Conservation (phyloP, 768 basidiomycete species). For the Lactifluus piperatus region DNA sequence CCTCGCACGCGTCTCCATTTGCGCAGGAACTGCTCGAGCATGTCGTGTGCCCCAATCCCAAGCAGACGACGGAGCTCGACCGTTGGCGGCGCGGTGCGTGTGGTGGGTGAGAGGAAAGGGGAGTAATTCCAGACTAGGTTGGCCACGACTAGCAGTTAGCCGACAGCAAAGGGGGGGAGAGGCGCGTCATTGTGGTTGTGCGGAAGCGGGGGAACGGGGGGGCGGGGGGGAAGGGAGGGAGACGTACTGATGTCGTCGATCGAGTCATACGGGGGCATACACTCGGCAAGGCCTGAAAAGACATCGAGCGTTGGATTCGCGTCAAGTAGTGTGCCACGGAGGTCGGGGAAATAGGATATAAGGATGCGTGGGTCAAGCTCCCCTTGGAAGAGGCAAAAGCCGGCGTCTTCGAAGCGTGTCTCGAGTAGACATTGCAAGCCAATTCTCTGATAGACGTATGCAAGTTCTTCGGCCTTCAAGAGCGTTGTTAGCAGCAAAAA, state of each 20-base stretch:
- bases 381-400: conserved; percentile 66
- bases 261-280: conserved; percentile 57
- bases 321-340: conserved; percentile 57
- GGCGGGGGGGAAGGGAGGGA: conserved; percentile 11
- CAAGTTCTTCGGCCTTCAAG: conserved; percentile 53
- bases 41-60: conserved; percentile 56
- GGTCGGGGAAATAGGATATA: conserved; percentile 68
- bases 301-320: conserved; percentile 52
- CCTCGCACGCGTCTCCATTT: conserved; percentile 46
- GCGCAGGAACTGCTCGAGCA: conserved; percentile 62
- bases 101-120: conserved; percentile 69
- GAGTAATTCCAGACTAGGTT: conserved; percentile 92
- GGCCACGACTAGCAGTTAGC: conserved; percentile 72
- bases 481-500: background rate
- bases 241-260: conserved; percentile 85
- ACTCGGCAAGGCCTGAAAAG: conserved; percentile 65
- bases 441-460: conserved; percentile 73
- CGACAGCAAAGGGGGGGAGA: conserved; percentile 36
- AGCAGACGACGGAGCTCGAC: conserved; percentile 60
- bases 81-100: conserved; percentile 59
- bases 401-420: conserved; percentile 79
- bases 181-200: conserved; percentile 24
- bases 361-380: conserved; percentile 79
- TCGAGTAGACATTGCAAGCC: conserved; percentile 73
- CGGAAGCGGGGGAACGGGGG: conserved; percentile 11